A percentile compares a stretch with the other conserved stretches of the same genome.
phyloP scores from a whole-genome alignment of 2,329 filamentous ascomycete genomes.

The Chaetomiaceae sp. region DNA sequence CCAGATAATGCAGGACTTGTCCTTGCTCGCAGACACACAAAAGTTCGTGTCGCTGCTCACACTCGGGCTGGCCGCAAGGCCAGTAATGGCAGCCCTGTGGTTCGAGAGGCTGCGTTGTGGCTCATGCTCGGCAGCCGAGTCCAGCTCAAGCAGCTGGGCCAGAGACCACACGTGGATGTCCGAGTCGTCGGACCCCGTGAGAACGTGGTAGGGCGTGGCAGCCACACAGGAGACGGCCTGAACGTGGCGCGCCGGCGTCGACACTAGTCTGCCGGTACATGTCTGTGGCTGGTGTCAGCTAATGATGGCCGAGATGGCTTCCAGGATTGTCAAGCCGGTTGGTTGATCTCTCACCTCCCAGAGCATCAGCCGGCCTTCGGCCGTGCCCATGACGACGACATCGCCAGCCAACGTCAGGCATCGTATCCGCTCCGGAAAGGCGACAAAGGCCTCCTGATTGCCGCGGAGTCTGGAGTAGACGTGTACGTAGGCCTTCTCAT shows the following conservation, averaged over 20 bases:
- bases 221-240: constrained; percentile 73
- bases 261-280: constrained; percentile 68
- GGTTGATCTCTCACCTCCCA: constrained; percentile 70
- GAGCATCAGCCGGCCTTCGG: constrained; percentile 76
- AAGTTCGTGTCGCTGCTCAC: constrained; percentile 66
- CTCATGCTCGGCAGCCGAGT: constrained; percentile 51
- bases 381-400: constrained; percentile 73
- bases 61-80: constrained; percentile 57
- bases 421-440: constrained; percentile 80
- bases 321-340: neutral
- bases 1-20: constrained; percentile 89
- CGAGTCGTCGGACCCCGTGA: constrained; percentile 78
- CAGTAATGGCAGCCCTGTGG: constrained; percentile 68
- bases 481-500: constrained; percentile 86
- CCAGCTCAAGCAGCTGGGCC: constrained; percentile 60
- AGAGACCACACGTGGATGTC: constrained; percentile 91
- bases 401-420: constrained; percentile 67
- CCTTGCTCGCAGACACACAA: constrained; percentile 74
- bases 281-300: constrained; percentile 43
- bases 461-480: constrained; percentile 81
- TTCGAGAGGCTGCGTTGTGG: constrained; percentile 73
- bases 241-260: constrained; percentile 70
- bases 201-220: constrained; percentile 63
- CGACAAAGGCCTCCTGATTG: constrained; percentile 81
- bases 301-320: neutral